phyloP scores from a whole-genome alignment of 352 stramenopile genomes.

The Blastocystis sp. region DNA sequence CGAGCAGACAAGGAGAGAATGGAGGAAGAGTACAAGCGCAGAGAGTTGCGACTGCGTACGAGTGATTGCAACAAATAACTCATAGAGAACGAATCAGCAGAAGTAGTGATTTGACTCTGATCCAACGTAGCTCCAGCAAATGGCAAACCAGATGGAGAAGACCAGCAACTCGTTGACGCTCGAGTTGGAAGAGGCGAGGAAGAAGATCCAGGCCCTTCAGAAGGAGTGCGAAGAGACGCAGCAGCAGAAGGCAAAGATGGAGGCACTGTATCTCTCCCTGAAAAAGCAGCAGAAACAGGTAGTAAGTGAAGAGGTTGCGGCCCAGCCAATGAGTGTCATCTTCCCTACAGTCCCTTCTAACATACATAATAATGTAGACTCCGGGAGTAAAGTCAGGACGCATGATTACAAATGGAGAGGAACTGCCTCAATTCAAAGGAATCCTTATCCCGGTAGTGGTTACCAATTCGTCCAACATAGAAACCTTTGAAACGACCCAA shows the following conservation, averaged over 20 bases:
- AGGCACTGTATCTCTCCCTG: conserved; percentile 13
- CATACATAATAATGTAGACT: not conserved
- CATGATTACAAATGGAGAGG: not conserved
- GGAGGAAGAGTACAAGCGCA: conserved; percentile 11
- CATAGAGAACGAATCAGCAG: conserved; percentile 39
- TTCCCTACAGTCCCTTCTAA: not conserved
- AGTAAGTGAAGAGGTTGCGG: not conserved
- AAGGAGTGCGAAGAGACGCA: conserved; percentile 4
- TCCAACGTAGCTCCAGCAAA: not conserved
- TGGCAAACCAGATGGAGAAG: conserved; percentile 17
- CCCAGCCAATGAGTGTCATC: not conserved
- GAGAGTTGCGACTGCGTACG: not conserved
- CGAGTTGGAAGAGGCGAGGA: not conserved
- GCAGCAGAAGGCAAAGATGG: conserved; percentile 54
- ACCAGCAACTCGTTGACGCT: not conserved
- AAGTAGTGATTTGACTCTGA: not conserved
- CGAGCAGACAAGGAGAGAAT: not conserved
- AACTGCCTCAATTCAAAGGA: not conserved
- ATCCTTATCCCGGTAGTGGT: not conserved
- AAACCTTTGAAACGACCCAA: conserved; percentile 40
- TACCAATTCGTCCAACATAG: not conserved
- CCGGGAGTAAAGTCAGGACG: not conserved
- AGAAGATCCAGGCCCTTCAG: not conserved
- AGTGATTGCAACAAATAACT: not conserved
- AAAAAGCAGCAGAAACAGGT: conserved; percentile 40